Evolutionary conservation across 768 basidiomycete species (phyloP).

Genomic region (Fibroporia radiculosa): DNA sequence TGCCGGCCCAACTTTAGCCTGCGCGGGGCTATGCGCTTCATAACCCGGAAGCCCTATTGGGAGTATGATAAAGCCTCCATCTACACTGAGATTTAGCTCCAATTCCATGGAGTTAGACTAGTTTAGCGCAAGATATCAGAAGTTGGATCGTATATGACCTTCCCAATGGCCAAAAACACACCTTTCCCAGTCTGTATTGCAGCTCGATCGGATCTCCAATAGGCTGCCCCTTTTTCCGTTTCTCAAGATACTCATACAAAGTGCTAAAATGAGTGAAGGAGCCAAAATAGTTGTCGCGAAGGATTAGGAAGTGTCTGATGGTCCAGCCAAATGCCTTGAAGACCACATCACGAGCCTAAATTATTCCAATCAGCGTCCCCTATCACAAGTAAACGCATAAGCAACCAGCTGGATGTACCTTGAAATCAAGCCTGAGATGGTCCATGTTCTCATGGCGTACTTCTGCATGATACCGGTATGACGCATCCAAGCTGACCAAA

Average conservation of each 20-base stretch:
- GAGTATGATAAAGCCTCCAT: constrained; percentile 47
- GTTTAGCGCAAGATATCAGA: neutral
- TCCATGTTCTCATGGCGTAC: constrained; percentile 69
- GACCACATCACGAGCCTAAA: constrained; percentile 42
- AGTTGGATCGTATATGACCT: neutral
- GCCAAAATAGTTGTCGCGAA: constrained; percentile 93
- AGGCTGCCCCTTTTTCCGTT: constrained; percentile 45
- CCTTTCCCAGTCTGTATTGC: constrained; percentile 77
- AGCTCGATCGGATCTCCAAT: constrained; percentile 76
- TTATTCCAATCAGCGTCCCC: no score
- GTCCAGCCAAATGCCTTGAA: constrained; percentile 83
- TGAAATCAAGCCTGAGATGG: constrained; percentile 60
- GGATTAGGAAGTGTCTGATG: constrained; percentile 78
- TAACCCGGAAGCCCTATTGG: constrained; percentile 66
- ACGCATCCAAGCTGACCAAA: constrained; percentile 50
- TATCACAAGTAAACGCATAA: neutral
- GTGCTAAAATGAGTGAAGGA: constrained; percentile 91
- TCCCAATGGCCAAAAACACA: constrained; percentile 25
- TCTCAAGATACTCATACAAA: constrained; percentile 75
- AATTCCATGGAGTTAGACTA: constrained; percentile 84
- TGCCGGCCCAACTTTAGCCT: constrained; percentile 19
- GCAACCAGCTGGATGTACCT: constrained; percentile 31
- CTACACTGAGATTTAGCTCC: constrained; percentile 46
- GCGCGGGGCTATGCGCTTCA: constrained; percentile 27
- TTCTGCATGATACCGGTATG: constrained; percentile 67